Conservation (phyloP, 1,284 basidiomycete genomes). For the Cronartium quercuum region DNA sequence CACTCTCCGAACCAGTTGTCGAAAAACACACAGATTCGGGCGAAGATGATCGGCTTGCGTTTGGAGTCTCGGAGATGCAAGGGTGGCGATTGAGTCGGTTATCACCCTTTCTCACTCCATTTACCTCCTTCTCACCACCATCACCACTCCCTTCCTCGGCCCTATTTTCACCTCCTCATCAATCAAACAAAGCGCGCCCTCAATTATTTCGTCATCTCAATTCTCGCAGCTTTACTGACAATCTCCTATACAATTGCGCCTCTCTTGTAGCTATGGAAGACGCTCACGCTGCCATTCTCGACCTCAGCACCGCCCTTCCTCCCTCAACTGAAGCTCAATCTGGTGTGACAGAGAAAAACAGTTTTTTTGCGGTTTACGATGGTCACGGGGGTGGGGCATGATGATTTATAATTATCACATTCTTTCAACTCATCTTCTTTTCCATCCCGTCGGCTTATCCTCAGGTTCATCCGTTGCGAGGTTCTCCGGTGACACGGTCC, state of each 20-base stretch:
- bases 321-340: conserved; percentile 55
- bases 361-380: conserved; percentile 95
- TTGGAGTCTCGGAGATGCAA: conserved; percentile 93
- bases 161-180: too few species aligned
- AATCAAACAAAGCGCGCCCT: too few species aligned
- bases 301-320: conserved; percentile 47
- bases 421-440: conserved; percentile 6
- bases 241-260: neutral
- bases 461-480: conserved; percentile 79
- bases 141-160: too few species aligned
- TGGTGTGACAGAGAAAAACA: conserved; percentile 45
- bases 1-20: conserved; percentile 60
- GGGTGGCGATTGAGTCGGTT: conserved; percentile 94
- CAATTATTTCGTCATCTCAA: conserved; percentile 39
- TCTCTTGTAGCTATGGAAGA: conserved; percentile 83
- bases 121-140: neutral
- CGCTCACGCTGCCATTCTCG: conserved; percentile 75
- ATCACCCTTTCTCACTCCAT: neutral
- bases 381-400: conserved; percentile 89
- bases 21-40: conserved; percentile 77
- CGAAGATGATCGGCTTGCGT: conserved; percentile 69
- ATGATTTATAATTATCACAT: conserved; percentile 1
- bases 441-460: neutral
- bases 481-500: conserved; percentile 83
- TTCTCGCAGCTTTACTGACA: conserved; percentile 27